These are phyloP conservation scores for Fusarium sp. DNA, from an alignment of 2,329 filamentous ascomycete species.

Conservation along the genomic window DNA sequence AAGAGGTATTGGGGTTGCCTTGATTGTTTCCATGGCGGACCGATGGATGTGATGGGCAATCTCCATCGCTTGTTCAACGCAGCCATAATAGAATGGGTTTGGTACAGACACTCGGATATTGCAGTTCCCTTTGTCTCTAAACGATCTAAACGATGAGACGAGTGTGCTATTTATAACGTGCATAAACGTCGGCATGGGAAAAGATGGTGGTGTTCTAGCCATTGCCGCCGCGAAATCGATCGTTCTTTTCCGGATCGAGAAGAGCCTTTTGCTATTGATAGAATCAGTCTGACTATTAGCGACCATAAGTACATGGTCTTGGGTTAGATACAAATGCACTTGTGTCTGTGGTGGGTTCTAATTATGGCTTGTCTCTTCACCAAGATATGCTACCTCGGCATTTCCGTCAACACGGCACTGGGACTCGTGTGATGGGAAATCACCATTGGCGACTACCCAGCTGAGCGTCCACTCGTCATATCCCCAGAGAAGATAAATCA, in stretches of 20 bases:
- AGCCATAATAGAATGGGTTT: too few species aligned
- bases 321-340: background rate
- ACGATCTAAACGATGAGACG: too few species aligned
- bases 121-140: too few species aligned
- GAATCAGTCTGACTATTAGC: background rate
- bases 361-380: background rate
- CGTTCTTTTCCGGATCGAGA: too few species aligned
- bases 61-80: background rate
- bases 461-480: background rate
- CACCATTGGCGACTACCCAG: conserved; percentile 1
- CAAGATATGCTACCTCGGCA: conserved; percentile 8
- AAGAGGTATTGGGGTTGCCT: conserved; percentile 10
- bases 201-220: too few species aligned
- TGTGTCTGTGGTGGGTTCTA: background rate
- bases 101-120: too few species aligned
- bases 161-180: too few species aligned
- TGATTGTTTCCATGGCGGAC: background rate
- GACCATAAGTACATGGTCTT: background rate
- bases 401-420: background rate
- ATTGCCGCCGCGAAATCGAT: background rate
- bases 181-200: too few species aligned
- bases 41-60: too few species aligned
- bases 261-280: background rate
- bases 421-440: background rate
- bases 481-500: background rate